Evolutionary conservation across 140 eudicot species (phyloP).

Genomic region (Senecio squalidus): DNA sequence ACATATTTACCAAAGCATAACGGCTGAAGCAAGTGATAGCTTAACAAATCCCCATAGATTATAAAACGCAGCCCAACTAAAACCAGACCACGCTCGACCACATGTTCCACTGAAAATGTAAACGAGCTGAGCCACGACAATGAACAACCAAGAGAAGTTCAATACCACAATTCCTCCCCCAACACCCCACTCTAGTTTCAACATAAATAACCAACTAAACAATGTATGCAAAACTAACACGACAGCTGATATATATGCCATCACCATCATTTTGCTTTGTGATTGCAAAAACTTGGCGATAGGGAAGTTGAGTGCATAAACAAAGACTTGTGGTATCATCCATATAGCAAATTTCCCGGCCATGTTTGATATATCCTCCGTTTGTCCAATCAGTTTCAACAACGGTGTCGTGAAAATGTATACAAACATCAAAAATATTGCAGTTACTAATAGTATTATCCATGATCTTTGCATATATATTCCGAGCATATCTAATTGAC

Average conservation of each 20-base stretch:
- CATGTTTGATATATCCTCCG: slow-evolving; percentile 25
- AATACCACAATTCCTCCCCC: slow-evolving; percentile 58
- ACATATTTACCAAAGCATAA: slow-evolving; percentile 67
- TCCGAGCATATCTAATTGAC: slow-evolving; percentile 40
- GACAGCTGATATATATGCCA: slow-evolving; percentile 35
- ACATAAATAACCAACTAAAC: slow-evolving; percentile 42
- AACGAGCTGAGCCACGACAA: slow-evolving; percentile 54
- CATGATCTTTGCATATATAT: slow-evolving; percentile 51
- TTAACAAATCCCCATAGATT: too few species aligned
- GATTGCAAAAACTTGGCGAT: slow-evolving; percentile 55
- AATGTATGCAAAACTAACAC: slow-evolving; percentile 29
- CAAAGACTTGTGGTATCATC: slow-evolving; percentile 51
- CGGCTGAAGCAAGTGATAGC: too few species aligned
- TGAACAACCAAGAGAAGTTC: slow-evolving; percentile 75
- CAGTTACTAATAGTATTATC: too few species aligned
- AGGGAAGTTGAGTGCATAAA: slow-evolving; percentile 47
- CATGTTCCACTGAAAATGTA: slow-evolving; percentile 59
- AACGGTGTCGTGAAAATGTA: too few species aligned
- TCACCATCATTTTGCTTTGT: slow-evolving; percentile 47
- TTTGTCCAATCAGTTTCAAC: too few species aligned
- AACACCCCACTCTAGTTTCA: slow-evolving; percentile 46
- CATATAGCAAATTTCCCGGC: slow-evolving; percentile 41
- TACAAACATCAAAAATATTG: slow-evolving; percentile 23
- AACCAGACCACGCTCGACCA: slow-evolving; percentile 68
- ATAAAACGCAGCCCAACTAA: slow-evolving; percentile 55